A percentile compares a stretch with the other conserved stretches of the same genome.
These are phyloP conservation scores for Sanghuangporus baumii DNA, from an alignment of 1,284 basidiomycete species.

Conservation along the genomic window DNA sequence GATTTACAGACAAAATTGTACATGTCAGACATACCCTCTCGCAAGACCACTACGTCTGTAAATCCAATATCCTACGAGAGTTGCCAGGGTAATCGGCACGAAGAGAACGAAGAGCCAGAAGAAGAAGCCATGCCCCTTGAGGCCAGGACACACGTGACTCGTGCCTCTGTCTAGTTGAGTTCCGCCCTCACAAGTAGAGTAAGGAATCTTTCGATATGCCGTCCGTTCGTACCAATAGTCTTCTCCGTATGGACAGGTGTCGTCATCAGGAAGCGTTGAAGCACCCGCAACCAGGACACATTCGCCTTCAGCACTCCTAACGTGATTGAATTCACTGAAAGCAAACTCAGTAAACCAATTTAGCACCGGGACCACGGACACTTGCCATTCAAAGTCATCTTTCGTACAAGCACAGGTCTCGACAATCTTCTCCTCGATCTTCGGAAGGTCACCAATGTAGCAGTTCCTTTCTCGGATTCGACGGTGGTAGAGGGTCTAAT, in stretches of 20 bases:
- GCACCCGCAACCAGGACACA: constrained; percentile 76
- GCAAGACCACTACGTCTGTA: constrained; percentile 62
- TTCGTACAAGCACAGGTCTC: constrained; percentile 68
- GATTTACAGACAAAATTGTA: constrained; percentile 2
- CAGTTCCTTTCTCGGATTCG: constrained; percentile 78
- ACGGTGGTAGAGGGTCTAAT: constrained; percentile 81
- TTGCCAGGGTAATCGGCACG: constrained; percentile 71
- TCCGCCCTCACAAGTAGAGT: constrained; percentile 80
- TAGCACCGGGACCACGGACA: constrained; percentile 6
- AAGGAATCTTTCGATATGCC: constrained; percentile 82
- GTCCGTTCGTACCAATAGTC: constrained; percentile 91
- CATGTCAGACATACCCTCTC: constrained; percentile 54
- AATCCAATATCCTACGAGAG: constrained; percentile 74
- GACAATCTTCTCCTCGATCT: constrained; percentile 48
- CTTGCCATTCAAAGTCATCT: constrained; percentile 89
- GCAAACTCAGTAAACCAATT: not conserved
- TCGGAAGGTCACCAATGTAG: constrained; percentile 68
- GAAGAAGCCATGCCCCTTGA: constrained; percentile 60
- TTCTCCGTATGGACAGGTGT: constrained; percentile 56
- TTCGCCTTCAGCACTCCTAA: constrained; percentile 57
- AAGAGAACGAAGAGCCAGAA: constrained; percentile 82
- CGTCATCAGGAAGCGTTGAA: constrained; percentile 50
- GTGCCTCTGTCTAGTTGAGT: constrained; percentile 65
- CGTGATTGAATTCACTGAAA: constrained; percentile 83
- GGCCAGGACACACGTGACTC: constrained; percentile 73